Evolutionary conservation across 495 filamentous ascomycete genomes (phyloP), one percentile per base, ranked within the genome.

Genomic region (Neurospora africana): DNA sequence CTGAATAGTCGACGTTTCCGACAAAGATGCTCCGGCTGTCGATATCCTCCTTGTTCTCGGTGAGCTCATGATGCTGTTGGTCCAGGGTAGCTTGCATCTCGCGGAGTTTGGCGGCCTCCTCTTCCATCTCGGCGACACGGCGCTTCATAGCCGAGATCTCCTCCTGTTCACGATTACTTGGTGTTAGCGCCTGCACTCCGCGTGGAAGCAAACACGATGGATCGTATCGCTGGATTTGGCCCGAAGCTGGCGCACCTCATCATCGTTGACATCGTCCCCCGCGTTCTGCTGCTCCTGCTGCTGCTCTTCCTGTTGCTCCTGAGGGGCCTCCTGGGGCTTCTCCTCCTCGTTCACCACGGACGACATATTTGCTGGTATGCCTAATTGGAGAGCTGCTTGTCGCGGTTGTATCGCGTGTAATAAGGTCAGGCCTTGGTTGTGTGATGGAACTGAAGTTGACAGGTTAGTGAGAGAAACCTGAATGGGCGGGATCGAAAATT

Each of bases 81-180:
- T 98, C 96, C 68, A 98, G 86, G 13, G 87, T 89, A 30, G 91
- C 89, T 82, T 99, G 96, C 94, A 98, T 98, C 82, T 98, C 95
- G 72, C 96, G 89, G 65, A 99, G 87, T 83, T 98, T 98, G 11
- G 93, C 92, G 15, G 96, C 96, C 83, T 99, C 91, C 75, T 93
- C 94, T 82, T 99, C 96, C 96, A 99, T 99, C 84, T 99, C 96
- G 73, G 94, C 93, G 38, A 99, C 95, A 77, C 95, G 91, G 77
- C 89, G 89, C 86, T 99, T 99, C 96, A 99, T 98, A 69, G 93
- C 94, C 35, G 91, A 90, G 79, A 99, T 98, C 80, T 99, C 96
- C 83, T 98, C 84, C 84, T 85, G 74, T 70, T 72, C 70, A 41
- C 67, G 44, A 33, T 61, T 30, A 33, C 53, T 72, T 68, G 39